Conservation (phyloP, 176 grass and related monocot genomes). For the Musa troglodytarum region DNA sequence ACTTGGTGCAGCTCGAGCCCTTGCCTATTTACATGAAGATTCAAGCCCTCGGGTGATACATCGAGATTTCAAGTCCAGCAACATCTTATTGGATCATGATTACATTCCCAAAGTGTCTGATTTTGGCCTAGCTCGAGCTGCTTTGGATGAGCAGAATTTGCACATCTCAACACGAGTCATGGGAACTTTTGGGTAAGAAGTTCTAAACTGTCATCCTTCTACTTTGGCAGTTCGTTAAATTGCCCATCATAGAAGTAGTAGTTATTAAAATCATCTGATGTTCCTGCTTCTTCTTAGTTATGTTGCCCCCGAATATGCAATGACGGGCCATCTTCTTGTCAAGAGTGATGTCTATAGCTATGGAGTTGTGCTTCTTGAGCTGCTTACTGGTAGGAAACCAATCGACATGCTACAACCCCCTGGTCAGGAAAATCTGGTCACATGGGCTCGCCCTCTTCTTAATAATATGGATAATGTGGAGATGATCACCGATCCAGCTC, state of each 20-base stretch:
- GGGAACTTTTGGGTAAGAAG: constrained; percentile 85
- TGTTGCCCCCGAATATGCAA: constrained; percentile 94
- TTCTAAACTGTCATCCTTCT: background rate
- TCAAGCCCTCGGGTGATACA: constrained; percentile 95
- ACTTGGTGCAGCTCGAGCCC: constrained; percentile 71
- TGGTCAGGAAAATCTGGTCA: constrained; percentile 88
- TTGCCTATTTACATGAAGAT: constrained; percentile 94
- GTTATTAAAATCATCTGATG: background rate
- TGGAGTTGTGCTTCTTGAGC: constrained; percentile 90
- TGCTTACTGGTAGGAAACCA: constrained; percentile 90
- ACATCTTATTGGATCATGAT: constrained; percentile 89
- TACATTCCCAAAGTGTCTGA: constrained; percentile 93
- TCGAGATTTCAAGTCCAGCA: constrained; percentile 97
- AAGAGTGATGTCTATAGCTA: constrained; percentile 99
- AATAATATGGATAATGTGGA: constrained; percentile 57
- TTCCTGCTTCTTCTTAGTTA: constrained; percentile 34
- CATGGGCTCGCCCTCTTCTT: constrained; percentile 87
- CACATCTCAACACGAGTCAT: constrained; percentile 95
- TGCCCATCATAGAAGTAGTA: background rate
- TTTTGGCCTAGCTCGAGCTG: constrained; percentile 81
- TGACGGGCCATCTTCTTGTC: constrained; percentile 96
- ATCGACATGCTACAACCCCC: constrained; percentile 68
- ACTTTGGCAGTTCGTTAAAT: background rate
- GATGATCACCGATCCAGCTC: constrained; percentile 58
- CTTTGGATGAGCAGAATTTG: constrained; percentile 67